Evolutionary conservation across 768 basidiomycete genomes (phyloP).

Genomic region (Tephrocybe sp.): DNA sequence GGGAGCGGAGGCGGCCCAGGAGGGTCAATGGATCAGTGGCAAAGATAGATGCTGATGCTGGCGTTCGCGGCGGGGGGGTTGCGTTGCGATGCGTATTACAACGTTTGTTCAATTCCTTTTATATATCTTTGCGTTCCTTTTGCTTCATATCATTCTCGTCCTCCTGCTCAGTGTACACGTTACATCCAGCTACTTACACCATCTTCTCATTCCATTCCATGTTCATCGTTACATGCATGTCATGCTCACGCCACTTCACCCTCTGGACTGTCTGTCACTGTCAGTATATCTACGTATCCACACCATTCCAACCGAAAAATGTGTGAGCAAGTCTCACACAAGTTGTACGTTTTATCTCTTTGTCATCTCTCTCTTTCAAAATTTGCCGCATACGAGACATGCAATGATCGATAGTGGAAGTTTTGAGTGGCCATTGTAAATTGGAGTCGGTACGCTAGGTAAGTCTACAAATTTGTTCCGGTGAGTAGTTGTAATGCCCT

Average conservation of each 20-base stretch:
- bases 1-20: constrained; percentile 25
- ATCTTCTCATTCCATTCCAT: neutral
- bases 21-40: constrained; percentile 63
- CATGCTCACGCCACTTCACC: constrained; percentile 4
- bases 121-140: constrained; percentile 8
- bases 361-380: neutral
- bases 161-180: neutral
- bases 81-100: neutral
- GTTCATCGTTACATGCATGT: constrained; percentile 1
- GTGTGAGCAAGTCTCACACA: constrained; percentile 22
- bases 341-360: constrained; percentile 12
- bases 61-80: neutral
- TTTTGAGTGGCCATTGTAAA: neutral
- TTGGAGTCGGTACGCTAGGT: too few species aligned
- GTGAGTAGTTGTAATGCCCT: too few species aligned
- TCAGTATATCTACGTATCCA: neutral
- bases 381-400: constrained; percentile 14
- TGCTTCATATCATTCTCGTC: constrained; percentile 2
- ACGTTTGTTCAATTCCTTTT: neutral
- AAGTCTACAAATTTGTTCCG: neutral
- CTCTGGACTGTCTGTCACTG: neutral
- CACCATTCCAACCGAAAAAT: constrained; percentile 10
- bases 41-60: constrained; percentile 44
- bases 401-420: constrained; percentile 6
- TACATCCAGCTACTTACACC: constrained; percentile 12